A percentile compares a stretch with the other conserved stretches of the same genome.
phyloP scores from a whole-genome alignment of 495 filamentous ascomycete species.

The Xylaria grammica region DNA sequence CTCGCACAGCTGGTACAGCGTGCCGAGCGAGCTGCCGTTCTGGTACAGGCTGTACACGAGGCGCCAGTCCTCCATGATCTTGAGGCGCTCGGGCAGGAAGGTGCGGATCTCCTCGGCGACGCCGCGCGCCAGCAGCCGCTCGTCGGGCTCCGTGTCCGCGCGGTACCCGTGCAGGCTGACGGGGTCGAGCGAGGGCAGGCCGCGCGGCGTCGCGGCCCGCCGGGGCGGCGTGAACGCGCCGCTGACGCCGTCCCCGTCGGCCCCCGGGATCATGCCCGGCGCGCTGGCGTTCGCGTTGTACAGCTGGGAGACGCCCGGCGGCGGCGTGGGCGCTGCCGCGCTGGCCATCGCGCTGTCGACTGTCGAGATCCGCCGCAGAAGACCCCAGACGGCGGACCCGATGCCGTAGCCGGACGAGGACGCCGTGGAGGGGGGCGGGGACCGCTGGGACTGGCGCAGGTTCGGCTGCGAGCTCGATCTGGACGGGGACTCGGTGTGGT shows the following conservation, averaged over 20 bases:
- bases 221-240: conserved; percentile 47
- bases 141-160: conserved; percentile 41
- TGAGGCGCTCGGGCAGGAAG: conserved; percentile 81
- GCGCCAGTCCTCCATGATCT: conserved; percentile 85
- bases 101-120: conserved; percentile 94
- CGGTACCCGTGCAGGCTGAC: conserved; percentile 48
- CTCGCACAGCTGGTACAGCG: conserved; percentile 79
- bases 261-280: not conserved
- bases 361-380: conserved; percentile 42
- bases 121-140: conserved; percentile 65
- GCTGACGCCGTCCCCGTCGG: conserved; percentile 41
- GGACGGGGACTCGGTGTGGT: conserved; percentile 18
- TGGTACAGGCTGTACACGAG: conserved; percentile 91
- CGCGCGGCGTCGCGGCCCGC: conserved; percentile 45
- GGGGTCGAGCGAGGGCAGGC: conserved; percentile 51
- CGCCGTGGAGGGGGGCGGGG: conserved; percentile 24
- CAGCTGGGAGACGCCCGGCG: conserved; percentile 32
- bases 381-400: conserved; percentile 35
- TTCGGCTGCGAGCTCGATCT: conserved; percentile 18
- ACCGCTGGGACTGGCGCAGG: conserved; percentile 15
- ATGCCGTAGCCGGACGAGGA: conserved; percentile 30
- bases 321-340: conserved; percentile 24
- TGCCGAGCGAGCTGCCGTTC: conserved; percentile 84
- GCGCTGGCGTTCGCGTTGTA: conserved; percentile 23
- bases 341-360: conserved; percentile 28